Evolutionary conservation across 768 basidiomycete genomes (phyloP), one percentile per base, ranked within the genome.

Genomic region (Nidularia pulvinata): DNA sequence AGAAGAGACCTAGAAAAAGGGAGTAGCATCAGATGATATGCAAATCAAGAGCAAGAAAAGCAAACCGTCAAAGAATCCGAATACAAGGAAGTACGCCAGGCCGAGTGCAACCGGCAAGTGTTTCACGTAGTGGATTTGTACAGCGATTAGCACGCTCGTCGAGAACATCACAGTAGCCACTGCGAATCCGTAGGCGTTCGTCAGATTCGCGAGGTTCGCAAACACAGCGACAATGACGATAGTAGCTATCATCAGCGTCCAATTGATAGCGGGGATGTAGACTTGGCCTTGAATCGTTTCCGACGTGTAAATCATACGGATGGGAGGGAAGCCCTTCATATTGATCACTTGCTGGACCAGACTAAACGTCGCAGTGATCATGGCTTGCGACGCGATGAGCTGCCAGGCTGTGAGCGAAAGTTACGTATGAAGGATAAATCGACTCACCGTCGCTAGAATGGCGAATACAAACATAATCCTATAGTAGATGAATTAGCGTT

Each of bases 301-400:
- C 2, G 84, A 86, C 0, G 88, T 89, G 61, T 86, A 79, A 4
- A 74, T 58, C 76, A 87, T 80, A 7, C 76, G 74, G 4, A 87
- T 75, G 56, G 80, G 78, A 2, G 81, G 85, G 55, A 86, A 75
- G 35, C 77, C 74, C 52, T 82, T 81, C 67, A 79, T 75, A 60
- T 83, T 84, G 57, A 88, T 78, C 46, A 89, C 69, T 65, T 89
- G 88, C 58, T 89, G 85, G 4, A 82, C 59, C 11, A 85, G 69
- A 61, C 75, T 78, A 72, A 83, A 89, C 0, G 83, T 81, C 0
- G 84, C 88, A 0, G 85, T 85, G 59, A 89, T 88, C 77, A 88
- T 77, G 6, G 86, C 83, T 66, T 85, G 83, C 4, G 84, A 85
- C 7, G 84, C 85, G 39, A 85, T 77, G 48, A 84, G 69, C 82